Evolutionary conservation across 116 monocot genomes (phyloP), one percentile per base, ranked within the genome.

Genomic region (Dioscorea cayenensis): DNA sequence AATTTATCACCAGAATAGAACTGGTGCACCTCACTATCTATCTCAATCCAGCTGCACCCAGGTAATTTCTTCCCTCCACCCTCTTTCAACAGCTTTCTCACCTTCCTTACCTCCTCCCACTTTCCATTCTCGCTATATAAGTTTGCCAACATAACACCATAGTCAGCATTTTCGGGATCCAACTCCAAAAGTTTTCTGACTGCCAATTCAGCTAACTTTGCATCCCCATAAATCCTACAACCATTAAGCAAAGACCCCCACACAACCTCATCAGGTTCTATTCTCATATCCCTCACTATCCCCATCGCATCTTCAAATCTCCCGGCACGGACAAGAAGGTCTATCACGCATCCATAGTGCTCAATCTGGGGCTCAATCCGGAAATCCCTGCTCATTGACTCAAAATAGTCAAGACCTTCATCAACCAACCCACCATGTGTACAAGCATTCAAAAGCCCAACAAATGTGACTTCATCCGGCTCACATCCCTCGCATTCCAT

Each of bases 221-320:
- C 64, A 25, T 84, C 64, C 16, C 88, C 80, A 75, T 99, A 65
- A 70, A 91, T 83, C 72, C 87, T 84, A 76, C 94, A 93, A 16
- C 86, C 90, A 74, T 89, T 94, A 28, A 99, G 85, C 73, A 99
- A 77, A 21, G 91, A 88, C 8, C 99, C 99, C 99, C 99, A 97
- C 14, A 99, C 79, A 22, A 91, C 86, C 73, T 94, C 94, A 70
- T 99, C 94, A 16, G 99, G 89, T 25, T 88, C 78, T 14, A 91
- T 66, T 28, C 62, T 85, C 99, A 94, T 99, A 70, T 79, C 74
- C 36, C 55, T 76, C 25, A 94, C 79, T 8, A 94, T 66, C 23
- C 77, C 79, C 84, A 94, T 89, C 3, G 80, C 99, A 27, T 93
- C 87, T 43, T 77, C 71, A 55, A 99, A 94, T 62, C 72, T 84